Conservation (phyloP, 345 rosid species). For the Populus euphratica region DNA sequence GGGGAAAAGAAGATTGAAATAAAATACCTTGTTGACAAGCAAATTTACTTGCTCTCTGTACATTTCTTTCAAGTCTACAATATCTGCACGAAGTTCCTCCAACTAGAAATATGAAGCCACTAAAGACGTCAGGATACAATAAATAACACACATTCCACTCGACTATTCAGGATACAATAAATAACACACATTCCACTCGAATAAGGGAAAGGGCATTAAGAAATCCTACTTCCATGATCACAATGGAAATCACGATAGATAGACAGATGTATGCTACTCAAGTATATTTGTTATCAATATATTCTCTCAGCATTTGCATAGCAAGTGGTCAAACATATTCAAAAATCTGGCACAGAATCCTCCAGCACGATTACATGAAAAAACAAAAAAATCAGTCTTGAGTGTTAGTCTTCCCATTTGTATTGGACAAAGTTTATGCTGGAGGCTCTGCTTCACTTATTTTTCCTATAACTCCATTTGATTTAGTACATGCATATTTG, state of each 20-base stretch:
- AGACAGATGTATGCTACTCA: not conserved
- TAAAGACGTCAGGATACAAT: constrained; percentile 14
- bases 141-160: not conserved
- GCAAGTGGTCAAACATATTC: not conserved
- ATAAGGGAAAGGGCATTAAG: not conserved
- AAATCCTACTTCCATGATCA: not conserved
- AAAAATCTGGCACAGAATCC: not conserved
- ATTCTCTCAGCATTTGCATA: not conserved
- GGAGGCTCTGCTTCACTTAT: not conserved
- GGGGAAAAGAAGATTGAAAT: not conserved
- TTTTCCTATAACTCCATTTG: not conserved
- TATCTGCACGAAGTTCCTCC: constrained; percentile 98
- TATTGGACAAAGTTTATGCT: not conserved
- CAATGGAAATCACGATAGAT: not conserved
- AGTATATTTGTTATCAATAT: not conserved
- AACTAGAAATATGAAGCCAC: constrained; percentile 44
- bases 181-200: not conserved
- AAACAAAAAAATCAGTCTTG: not conserved
- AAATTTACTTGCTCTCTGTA: constrained; percentile 98
- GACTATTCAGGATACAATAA: no score
- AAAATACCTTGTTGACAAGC: constrained; percentile 88
- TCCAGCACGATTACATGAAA: not conserved
- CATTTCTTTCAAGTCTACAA: constrained; percentile 98
- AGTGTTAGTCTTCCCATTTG: not conserved
- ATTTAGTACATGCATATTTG: not conserved